phyloP scores from a whole-genome alignment of 805 yeast species.

The Ogataea pini region DNA sequence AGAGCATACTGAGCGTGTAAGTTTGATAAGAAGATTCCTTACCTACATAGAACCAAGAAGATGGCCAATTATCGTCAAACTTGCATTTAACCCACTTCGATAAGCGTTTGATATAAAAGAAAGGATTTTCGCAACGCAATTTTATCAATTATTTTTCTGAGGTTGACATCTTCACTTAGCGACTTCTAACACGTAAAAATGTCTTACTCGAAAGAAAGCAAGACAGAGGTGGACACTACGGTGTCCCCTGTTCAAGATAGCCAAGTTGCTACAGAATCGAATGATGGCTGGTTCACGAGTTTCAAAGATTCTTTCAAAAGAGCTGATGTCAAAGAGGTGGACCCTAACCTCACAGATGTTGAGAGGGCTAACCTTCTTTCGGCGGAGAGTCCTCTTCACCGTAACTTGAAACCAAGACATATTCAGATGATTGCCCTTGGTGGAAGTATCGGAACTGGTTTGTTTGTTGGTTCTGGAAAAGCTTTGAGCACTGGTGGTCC shows the following conservation, averaged over 20 bases:
- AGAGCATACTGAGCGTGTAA: not conserved
- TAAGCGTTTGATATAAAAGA: conserved; percentile 2
- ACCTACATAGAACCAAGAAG: not conserved
- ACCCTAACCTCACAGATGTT: conserved; percentile 44
- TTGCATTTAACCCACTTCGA: not conserved
- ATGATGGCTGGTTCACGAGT: conserved; percentile 20
- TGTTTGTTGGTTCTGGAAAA: conserved; percentile 72
- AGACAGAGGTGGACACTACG: conserved; percentile 27
- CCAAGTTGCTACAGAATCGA: conserved; percentile 2
- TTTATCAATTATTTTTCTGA: not conserved
- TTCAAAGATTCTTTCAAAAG: conserved; percentile 37
- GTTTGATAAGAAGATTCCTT: not conserved
- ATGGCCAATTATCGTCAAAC: conserved; percentile 1
- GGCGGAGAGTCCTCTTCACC: conserved; percentile 50
- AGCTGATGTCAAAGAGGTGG: conserved; percentile 39
- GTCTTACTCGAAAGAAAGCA: conserved; percentile 22
- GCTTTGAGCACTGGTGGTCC: conserved; percentile 71
- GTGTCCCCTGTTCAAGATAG: conserved; percentile 26
- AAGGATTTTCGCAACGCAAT: not conserved
- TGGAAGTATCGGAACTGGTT: conserved; percentile 82
- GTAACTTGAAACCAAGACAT: conserved; percentile 63
- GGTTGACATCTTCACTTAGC: not conserved
- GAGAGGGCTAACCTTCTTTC: conserved; percentile 50
- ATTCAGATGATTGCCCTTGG: conserved; percentile 82
- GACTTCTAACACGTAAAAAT: not conserved